Base-by-base conservation (phyloP, 2,329 filamentous ascomycete species). In the Plenodomus lindquistii region DNA sequence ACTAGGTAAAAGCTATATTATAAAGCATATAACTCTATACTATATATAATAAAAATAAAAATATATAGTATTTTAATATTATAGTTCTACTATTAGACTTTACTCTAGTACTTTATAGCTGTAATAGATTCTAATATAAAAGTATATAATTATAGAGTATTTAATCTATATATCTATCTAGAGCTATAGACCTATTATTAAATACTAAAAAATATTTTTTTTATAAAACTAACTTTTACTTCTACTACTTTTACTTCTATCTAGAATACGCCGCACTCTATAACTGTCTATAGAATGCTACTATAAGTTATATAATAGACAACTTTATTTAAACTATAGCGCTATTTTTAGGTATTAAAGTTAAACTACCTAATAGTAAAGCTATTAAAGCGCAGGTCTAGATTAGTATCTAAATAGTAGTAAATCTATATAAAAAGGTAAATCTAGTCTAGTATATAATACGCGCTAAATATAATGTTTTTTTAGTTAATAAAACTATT, bases 131-230 rank as follows among this genome's bases (percentile, higher is more conserved):
- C 21, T 42, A 11, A n/a, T 15, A 44, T 17, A n/a, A 54, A 22
- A 54, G 43, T 31, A 43, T 50, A 40, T 41, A 58, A 53, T 53
- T 48, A 2, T 45, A 58, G 43, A 50, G 27, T 22, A 58, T 44
- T 36, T 17, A 48, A 15, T 36, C 40, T n/a, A 21, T 13, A 34
- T 48, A 48, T 42, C 37, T 43, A 13, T 19, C 40, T 18, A 35
- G 35, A 37, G 40, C 16, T 10, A 8, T 44, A 13, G 22, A 40
- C 38, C 40, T 42, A 6, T 39, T 36, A 10, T 37, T 17, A 29
- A 27, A 13, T 8, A 45, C 37, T 8, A 24, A 46, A 21, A 40
- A 44, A 24, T 21, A 41, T 41, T n/a, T 59, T 10, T 24, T 46
- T 21, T 16, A 24, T 22, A 51, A 47, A 19, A 37, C 44, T 16